Base-by-base conservation (phyloP, 306 rosid genomes). In the Corylus heterophylla region DNA sequence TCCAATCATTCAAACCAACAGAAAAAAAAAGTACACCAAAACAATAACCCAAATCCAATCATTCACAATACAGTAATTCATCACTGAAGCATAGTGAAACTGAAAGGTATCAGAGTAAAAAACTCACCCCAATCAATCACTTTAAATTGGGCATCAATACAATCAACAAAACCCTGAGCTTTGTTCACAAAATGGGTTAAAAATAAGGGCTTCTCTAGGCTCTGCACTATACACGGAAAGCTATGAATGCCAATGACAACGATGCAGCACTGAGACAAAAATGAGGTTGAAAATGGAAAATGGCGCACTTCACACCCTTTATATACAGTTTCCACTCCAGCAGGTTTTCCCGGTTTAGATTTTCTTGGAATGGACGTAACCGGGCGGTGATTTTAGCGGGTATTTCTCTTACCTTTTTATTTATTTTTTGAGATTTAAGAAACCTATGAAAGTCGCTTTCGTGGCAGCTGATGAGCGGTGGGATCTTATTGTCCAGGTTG, bases 261-360 rank as follows among this genome's bases (percentile, higher is more conserved):
- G 83, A 83, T 1, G 85, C 79, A 78, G 89, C 83, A 79, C 70
- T 79, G 83, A 84, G 69, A 5, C 64, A 75, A 75, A 80, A 70
- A 37, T 63, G 81, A 25, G 74, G 63, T 76, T n/a, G 76, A 74
- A 74, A 78, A 50, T 76, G 1, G 42, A 61, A 9, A n/a, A 50
- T 73, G 31, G 56, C 25, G 81, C 66, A 54, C 79, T 80, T 75
- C 74, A 82, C 77, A 69, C 66, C 75, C 81, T 70, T 44, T 85
- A 83, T 85, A 89, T 85, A 88, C 79, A 77, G 84, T 91, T 84
- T 71, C 80, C 56, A 27, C 48, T 39, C 44, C 44, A 81, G 59
- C 83, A 75, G 37, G 68, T 76, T 50, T 39, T 27, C 17, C 14
- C 4, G 85, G 81, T 9, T 50, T 10, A 1, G 83, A 83, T 80